A percentile compares a stretch with the other conserved stretches of the same genome.
Evolutionary conservation across 495 filamentous ascomycete species (phyloP).

Genomic region (Hypoxylon rickii): DNA sequence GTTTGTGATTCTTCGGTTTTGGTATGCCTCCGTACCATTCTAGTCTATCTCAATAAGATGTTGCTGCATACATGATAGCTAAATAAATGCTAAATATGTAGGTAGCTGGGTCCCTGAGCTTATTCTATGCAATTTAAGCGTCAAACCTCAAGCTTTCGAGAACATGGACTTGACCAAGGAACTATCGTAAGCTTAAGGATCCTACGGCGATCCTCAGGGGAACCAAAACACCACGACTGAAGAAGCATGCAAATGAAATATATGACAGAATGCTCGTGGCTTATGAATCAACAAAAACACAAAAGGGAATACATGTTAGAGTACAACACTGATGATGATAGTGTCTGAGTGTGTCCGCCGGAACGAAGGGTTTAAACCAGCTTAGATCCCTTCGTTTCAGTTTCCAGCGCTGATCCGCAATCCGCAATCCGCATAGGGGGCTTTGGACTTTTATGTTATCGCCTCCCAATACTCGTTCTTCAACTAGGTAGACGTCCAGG

Average conservation of each 20-base stretch:
- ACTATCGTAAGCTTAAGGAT: background rate
- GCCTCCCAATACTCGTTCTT: conserved; percentile 20
- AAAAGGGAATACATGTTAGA: conserved; percentile 37
- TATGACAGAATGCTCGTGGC: conserved; percentile 29
- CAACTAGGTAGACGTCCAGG: background rate
- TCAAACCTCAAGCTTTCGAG: background rate
- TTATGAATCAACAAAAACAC: conserved; percentile 16
- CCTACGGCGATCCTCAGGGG: conserved; percentile 10
- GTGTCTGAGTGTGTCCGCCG: conserved; percentile 4
- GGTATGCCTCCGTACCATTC: background rate
- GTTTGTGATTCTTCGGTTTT: too few relatives aligned
- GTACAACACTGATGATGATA: conserved; percentile 15
- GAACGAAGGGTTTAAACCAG: conserved; percentile 11
- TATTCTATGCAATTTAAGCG: background rate
- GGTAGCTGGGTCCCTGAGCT: background rate
- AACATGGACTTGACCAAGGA: background rate
- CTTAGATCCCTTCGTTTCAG: conserved; percentile 25
- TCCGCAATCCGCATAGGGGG: background rate
- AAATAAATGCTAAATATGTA: too few relatives aligned
- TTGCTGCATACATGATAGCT: background rate
- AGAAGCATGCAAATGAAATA: conserved; percentile 23
- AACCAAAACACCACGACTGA: background rate
- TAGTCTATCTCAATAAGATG: background rate
- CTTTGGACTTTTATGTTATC: background rate
- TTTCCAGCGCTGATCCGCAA: background rate